Percentiles rank a stretch among this genome's conserved stretches.
These are phyloP conservation scores for Wickerhamomyces pijperi DNA, from an alignment of 805 yeast species.

Conservation along the genomic window DNA sequence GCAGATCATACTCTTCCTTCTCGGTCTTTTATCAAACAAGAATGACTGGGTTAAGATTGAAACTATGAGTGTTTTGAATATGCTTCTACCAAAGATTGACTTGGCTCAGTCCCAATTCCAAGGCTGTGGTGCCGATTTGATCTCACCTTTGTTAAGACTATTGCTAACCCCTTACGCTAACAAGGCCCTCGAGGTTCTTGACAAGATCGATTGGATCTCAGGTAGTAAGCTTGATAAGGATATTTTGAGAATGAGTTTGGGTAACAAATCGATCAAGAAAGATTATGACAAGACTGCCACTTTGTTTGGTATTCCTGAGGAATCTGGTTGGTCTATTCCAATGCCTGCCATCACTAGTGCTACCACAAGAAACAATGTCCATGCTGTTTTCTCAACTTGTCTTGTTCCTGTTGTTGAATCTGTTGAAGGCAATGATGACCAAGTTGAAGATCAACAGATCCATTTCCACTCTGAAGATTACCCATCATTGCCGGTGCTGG, in stretches of 20 bases:
- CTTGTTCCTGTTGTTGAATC: constrained; percentile 22
- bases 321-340: constrained; percentile 94
- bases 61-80: constrained; percentile 64
- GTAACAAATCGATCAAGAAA: constrained; percentile 64
- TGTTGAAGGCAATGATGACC: constrained; percentile 16
- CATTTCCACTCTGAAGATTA: constrained; percentile 53
- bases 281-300: constrained; percentile 83
- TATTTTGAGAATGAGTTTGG: constrained; percentile 83
- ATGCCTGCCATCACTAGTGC: constrained; percentile 90
- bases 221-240: constrained; percentile 89
- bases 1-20: constrained; percentile 58
- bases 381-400: constrained; percentile 89
- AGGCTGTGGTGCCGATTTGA: constrained; percentile 90
- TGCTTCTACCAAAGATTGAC: constrained; percentile 68
- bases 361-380: constrained; percentile 83
- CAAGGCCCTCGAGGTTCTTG: constrained; percentile 81
- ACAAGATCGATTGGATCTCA: constrained; percentile 73
- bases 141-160: constrained; percentile 78
- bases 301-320: constrained; percentile 88
- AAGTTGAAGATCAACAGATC: constrained; percentile 23
- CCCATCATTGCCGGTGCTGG: constrained; percentile 26
- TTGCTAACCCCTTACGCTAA: constrained; percentile 78
- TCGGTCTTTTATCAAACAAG: constrained; percentile 73
- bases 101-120: constrained; percentile 66
- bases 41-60: constrained; percentile 72